Evolutionary conservation across 768 basidiomycete genomes (phyloP).

Genomic region (Tylopilus sp.): DNA sequence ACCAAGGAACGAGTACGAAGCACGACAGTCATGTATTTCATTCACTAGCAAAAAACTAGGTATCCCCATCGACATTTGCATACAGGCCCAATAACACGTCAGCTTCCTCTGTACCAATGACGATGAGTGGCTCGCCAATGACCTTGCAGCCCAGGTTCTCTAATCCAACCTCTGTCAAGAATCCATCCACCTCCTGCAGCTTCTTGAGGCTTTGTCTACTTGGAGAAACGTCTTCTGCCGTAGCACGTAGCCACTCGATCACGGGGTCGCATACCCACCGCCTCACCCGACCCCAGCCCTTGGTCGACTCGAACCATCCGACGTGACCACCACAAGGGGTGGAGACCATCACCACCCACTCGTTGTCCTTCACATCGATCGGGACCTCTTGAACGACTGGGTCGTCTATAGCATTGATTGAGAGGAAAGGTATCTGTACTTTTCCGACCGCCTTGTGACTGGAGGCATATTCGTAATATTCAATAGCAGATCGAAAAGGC

Average conservation of each 20-base stretch:
- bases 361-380: constrained; percentile 49
- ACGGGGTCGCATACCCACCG: constrained; percentile 74
- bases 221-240: constrained; percentile 49
- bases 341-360: constrained; percentile 54
- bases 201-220: constrained; percentile 29
- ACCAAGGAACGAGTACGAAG: too few species aligned
- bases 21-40: too few species aligned
- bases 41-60: too few species aligned
- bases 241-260: constrained; percentile 64
- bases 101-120: constrained; percentile 51
- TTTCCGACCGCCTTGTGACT: constrained; percentile 57
- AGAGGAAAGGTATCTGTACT: constrained; percentile 70
- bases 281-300: constrained; percentile 28
- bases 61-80: constrained; percentile 24
- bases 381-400: constrained; percentile 69
- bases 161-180: constrained; percentile 54
- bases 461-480: constrained; percentile 53
- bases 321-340: constrained; percentile 73
- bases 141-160: constrained; percentile 57
- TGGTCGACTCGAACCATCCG: constrained; percentile 72
- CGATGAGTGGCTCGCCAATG: constrained; percentile 49
- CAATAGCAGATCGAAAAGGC: constrained; percentile 42
- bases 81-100: constrained; percentile 65
- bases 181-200: constrained; percentile 55
- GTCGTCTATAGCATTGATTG: constrained; percentile 74